Evolutionary conservation across 257 asterid genomes (phyloP), one percentile per base, ranked within the genome.

Genomic region (Salvia rosmarinus): DNA sequence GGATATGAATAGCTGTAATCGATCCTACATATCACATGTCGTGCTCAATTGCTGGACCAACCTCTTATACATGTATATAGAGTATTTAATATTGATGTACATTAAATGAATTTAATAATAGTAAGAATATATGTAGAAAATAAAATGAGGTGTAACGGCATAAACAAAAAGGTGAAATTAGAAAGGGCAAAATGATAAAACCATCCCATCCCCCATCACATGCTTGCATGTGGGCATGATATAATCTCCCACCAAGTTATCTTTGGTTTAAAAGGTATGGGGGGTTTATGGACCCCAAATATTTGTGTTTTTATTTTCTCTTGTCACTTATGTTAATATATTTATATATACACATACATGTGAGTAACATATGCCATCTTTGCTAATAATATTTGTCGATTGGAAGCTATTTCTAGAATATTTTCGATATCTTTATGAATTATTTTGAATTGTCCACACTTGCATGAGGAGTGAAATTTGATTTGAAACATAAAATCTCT

Each of bases 191-290:
- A 78, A 75, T 76, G 85, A 82, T 77, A 79, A 76, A 78, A 84
- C 23, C 75, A 69, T 70, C 87, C 89, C 90, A 87, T 83, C 74
- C 85, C 67, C 76, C 76, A 74, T 80, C 87, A 83, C 89, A 85
- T 87, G 89, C 73, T 62, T 59, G 76, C 88, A 83, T 76, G 90
- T 76, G 80, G 35, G 54, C 66, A 68, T 76, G 57, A 64, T 40
- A 64, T 42, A 56, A 64, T 42, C 72, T 66, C 67, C 39, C 65
- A 37, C 72, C 74, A 28, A 57, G 72, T 80, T 76, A 39, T 2
- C 34, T 61, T 62, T 54, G 70, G 61, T 55, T 63, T 44, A 63
- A 68, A 55, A 50, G 81, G 81, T 57, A 77, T 76, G 84, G 81
- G 84, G 57, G 20, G 9, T 80, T 76, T 62, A 72, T 76, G 84